Percentiles rank a stretch among this genome's conserved stretches.
Conservation (phyloP, 345 rosid species). For the Schrenkiella parvula region DNA sequence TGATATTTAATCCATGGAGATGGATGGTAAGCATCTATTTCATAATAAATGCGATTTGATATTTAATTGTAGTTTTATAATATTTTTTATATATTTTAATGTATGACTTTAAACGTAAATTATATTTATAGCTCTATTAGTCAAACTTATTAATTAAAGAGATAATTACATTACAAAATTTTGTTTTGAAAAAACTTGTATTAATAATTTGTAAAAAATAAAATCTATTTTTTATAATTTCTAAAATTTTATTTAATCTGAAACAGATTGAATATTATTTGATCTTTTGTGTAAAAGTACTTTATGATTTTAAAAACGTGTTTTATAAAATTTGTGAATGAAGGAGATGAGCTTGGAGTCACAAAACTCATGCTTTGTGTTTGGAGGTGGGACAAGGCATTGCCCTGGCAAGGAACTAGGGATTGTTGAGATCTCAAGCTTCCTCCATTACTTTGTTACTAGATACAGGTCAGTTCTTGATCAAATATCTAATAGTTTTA, state of each 20-base stretch:
- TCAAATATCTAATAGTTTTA: not conserved
- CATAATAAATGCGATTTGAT: not conserved
- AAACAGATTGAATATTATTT: not conserved
- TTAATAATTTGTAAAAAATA: not conserved
- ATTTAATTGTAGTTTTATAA: not conserved
- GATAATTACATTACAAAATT: too few relatives aligned
- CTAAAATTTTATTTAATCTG: not conserved
- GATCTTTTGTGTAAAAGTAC: not conserved
- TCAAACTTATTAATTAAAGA: not conserved
- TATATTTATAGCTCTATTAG: not conserved
- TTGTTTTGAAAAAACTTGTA: not conserved
- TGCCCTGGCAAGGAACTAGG: slow-evolving; percentile 98
- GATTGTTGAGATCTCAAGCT: slow-evolving; percentile 80
- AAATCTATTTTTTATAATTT: too few relatives aligned
- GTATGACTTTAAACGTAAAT: not conserved
- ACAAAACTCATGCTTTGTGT: slow-evolving; percentile 54
- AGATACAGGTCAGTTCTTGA: slow-evolving; percentile 55
- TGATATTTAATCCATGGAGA: slow-evolving; percentile 79
- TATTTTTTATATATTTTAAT: not conserved
- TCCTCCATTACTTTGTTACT: slow-evolving; percentile 88
- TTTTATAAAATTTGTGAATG: not conserved
- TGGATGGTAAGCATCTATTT: slow-evolving; percentile 49
- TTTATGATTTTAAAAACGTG: not conserved
- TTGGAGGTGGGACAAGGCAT: slow-evolving; percentile 87
- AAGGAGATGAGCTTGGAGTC: slow-evolving; percentile 46